A percentile compares a stretch with the other conserved stretches of the same genome.
phyloP scores from a whole-genome alignment of 108 stramenopile species.

The Cyclotella sp. region DNA sequence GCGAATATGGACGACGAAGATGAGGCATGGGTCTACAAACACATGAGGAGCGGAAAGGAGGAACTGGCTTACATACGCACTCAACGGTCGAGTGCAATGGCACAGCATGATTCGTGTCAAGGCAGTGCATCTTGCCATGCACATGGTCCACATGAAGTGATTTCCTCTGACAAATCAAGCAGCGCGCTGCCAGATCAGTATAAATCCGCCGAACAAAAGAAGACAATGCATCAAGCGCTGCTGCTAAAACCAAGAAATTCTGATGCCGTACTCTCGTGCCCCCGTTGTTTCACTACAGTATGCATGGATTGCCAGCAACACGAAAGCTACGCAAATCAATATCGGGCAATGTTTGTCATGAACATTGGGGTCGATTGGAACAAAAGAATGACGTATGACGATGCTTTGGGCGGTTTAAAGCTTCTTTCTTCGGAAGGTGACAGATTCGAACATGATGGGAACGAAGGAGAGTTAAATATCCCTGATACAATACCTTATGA shows the following conservation, averaged over 20 bases:
- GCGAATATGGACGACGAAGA: slow-evolving; percentile 78
- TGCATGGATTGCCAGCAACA: slow-evolving; percentile 93
- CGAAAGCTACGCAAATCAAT: slow-evolving; percentile 80
- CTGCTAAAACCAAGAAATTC: slow-evolving; percentile 73
- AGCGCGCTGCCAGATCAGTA: slow-evolving; percentile 3
- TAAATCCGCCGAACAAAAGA: background rate
- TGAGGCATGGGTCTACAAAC: slow-evolving; percentile 83
- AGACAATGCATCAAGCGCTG: slow-evolving; percentile 31
- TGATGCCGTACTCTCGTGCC: slow-evolving; percentile 82
- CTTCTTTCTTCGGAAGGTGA: background rate
- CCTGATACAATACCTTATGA: slow-evolving; percentile 44
- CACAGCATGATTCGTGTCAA: background rate
- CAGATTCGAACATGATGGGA: slow-evolving; percentile 1
- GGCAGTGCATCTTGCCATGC: background rate
- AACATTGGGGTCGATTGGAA: slow-evolving; percentile 83
- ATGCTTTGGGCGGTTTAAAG: slow-evolving; percentile 53
- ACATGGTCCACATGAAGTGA: background rate
- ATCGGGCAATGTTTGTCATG: slow-evolving; percentile 93
- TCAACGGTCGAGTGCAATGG: background rate
- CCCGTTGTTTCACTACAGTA: slow-evolving; percentile 86
- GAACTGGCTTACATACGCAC: slow-evolving; percentile 46
- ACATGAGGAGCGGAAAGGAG: slow-evolving; percentile 69
- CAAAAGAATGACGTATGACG: slow-evolving; percentile 62
- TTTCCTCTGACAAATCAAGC: background rate
- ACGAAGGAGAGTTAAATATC: slow-evolving; percentile 50